Evolutionary conservation across 1,284 basidiomycete genomes (phyloP).

Genomic region (Boletus semigastroideus): DNA sequence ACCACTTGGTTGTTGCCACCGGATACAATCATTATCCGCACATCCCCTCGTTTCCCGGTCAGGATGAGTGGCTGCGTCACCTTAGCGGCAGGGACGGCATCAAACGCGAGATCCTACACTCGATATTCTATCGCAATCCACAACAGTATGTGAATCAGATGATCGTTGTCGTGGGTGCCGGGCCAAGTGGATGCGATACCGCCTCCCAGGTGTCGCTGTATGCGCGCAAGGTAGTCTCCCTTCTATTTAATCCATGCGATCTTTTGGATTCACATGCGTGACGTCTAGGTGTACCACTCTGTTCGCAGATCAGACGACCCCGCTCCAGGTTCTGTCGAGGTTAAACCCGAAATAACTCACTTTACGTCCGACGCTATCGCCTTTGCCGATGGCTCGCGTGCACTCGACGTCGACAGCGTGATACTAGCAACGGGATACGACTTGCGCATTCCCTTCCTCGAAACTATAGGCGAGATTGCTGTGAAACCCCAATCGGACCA

Average conservation of each 20-base stretch:
- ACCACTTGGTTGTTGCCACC: conserved; percentile 54
- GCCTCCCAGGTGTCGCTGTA: conserved; percentile 41
- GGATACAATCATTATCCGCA: conserved; percentile 54
- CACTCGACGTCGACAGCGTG: conserved; percentile 44
- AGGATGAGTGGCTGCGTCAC: conserved; percentile 46
- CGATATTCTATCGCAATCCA: conserved; percentile 55
- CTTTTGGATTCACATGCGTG: not conserved
- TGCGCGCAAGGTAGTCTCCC: conserved; percentile 41
- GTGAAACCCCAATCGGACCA: conserved; percentile 26
- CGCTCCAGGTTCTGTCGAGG: conserved; percentile 31
- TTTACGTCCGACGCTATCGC: conserved; percentile 46
- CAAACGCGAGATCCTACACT: conserved; percentile 46
- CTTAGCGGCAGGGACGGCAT: conserved; percentile 20
- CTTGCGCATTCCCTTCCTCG: conserved; percentile 51
- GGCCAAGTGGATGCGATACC: conserved; percentile 50
- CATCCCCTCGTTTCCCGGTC: conserved; percentile 45
- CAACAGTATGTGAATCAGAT: conserved; percentile 41
- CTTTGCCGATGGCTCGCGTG: conserved; percentile 45
- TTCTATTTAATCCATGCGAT: not conserved
- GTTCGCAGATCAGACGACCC: conserved; percentile 30
- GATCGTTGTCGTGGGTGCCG: conserved; percentile 53
- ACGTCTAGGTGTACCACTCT: conserved; percentile 44
- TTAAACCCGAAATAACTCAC: conserved; percentile 46
- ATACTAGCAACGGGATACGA: conserved; percentile 58
- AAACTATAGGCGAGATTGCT: conserved; percentile 31